These are phyloP conservation scores for Telfairia occidentalis DNA, from an alignment of 331 rosid genomes.

Conservation along the genomic window DNA sequence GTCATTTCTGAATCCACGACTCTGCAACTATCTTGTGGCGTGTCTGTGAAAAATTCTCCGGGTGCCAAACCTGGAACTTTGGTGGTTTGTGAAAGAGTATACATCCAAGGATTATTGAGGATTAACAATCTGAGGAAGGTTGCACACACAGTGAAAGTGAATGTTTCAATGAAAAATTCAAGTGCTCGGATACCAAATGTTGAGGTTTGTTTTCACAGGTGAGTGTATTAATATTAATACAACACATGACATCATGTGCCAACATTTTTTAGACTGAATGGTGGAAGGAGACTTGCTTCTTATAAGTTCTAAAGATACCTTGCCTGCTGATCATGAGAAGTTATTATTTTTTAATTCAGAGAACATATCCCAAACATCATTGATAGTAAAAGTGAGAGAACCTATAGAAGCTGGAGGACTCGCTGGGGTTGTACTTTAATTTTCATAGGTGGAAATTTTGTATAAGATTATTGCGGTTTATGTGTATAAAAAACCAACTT, in stretches of 20 bases:
- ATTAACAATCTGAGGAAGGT: slow-evolving; percentile 44
- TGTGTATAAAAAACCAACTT: not conserved
- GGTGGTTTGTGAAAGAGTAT: slow-evolving; percentile 59
- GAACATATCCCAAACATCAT: too few relatives aligned
- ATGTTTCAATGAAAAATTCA: slow-evolving; percentile 35
- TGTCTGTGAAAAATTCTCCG: slow-evolving; percentile 49
- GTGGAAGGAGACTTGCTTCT: too few relatives aligned
- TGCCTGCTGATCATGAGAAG: too few relatives aligned
- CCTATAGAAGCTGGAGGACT: not conserved
- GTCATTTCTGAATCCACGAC: slow-evolving; percentile 34
- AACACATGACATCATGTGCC: not conserved
- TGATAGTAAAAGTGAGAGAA: too few relatives aligned
- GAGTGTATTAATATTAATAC: slow-evolving; percentile 19
- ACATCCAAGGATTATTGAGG: slow-evolving; percentile 52
- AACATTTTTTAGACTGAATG: slow-evolving; percentile 8
- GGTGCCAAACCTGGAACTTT: slow-evolving; percentile 49
- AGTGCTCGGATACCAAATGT: slow-evolving; percentile 26
- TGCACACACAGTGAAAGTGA: slow-evolving; percentile 55
- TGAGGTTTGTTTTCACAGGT: slow-evolving; percentile 90
- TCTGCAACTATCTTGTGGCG: slow-evolving; percentile 43
- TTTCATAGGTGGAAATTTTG: not conserved
- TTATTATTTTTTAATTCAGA: too few relatives aligned
- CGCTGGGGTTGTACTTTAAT: not conserved
- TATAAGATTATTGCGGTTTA: not conserved
- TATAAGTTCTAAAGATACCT: too few relatives aligned